Evolutionary conservation across 2,329 filamentous ascomycete genomes (phyloP).

Genomic region (Emmonsiellopsis sp.): DNA sequence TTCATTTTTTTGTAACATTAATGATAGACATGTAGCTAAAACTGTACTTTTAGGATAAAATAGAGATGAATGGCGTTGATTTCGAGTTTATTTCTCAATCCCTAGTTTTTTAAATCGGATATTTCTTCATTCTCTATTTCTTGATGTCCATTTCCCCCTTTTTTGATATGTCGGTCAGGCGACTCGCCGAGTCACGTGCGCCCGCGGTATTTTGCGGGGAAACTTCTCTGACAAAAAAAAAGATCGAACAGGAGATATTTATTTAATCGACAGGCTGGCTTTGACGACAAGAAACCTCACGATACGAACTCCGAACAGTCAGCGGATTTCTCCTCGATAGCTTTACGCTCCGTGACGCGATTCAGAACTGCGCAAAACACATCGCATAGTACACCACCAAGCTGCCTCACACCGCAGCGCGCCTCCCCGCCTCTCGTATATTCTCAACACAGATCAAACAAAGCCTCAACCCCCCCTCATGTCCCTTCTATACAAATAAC

Average conservation of each 20-base stretch:
- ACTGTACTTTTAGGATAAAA: constrained; percentile 1
- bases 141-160: neutral
- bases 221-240: too few relatives aligned
- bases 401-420: too few relatives aligned
- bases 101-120: neutral
- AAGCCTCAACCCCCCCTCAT: too few relatives aligned
- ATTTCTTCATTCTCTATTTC: neutral
- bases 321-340: too few relatives aligned
- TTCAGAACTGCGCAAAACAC: too few relatives aligned
- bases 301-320: too few relatives aligned
- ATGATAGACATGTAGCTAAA: constrained; percentile 1
- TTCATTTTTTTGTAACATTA: neutral
- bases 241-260: too few relatives aligned
- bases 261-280: neutral
- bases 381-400: too few relatives aligned
- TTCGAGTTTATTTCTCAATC: neutral
- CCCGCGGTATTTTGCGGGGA: neutral
- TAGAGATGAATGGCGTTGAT: neutral
- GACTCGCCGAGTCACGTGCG: neutral
- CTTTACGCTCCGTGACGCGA: too few relatives aligned
- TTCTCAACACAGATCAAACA: too few relatives aligned
- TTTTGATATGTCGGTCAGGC: neutral
- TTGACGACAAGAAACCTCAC: too few relatives aligned
- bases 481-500: neutral
- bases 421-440: too few relatives aligned